phyloP scores from a whole-genome alignment of 2,329 filamentous ascomycete species.

The Chaetomium olivaceum region DNA sequence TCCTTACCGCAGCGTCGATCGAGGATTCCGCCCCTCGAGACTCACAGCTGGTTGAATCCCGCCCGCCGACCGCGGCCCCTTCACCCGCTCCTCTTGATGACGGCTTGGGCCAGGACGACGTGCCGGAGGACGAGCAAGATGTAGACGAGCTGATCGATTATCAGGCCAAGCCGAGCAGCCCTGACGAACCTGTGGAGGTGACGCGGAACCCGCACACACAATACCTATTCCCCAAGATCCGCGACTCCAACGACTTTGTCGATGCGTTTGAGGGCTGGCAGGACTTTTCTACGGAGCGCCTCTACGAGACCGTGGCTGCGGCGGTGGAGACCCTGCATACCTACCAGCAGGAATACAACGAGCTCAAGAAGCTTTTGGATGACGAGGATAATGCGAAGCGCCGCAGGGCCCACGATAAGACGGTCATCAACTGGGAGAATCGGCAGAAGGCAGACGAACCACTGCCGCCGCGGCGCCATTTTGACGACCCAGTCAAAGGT shows the following conservation, averaged over 20 bases:
- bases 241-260: slow-evolving; percentile 52
- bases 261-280: slow-evolving; percentile 53
- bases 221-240: slow-evolving; percentile 53
- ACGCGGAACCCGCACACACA: slow-evolving; percentile 36
- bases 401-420: slow-evolving; percentile 50
- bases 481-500: slow-evolving; percentile 46
- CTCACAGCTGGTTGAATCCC: slow-evolving; percentile 27
- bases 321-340: slow-evolving; percentile 49
- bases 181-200: slow-evolving; percentile 31
- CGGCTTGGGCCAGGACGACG: slow-evolving; percentile 24
- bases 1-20: background rate
- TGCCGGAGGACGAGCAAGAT: slow-evolving; percentile 29
- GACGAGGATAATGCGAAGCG: slow-evolving; percentile 59
- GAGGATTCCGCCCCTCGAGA: slow-evolving; percentile 18
- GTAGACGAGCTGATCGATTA: slow-evolving; percentile 21
- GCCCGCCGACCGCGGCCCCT: slow-evolving; percentile 28
- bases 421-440: slow-evolving; percentile 40
- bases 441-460: slow-evolving; percentile 36
- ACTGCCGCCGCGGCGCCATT: slow-evolving; percentile 30
- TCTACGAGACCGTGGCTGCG: slow-evolving; percentile 48
- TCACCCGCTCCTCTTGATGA: slow-evolving; percentile 30
- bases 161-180: slow-evolving; percentile 21
- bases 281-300: slow-evolving; percentile 48
- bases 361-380: slow-evolving; percentile 52
- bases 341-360: slow-evolving; percentile 58